These are phyloP conservation scores for Eimeria tenella DNA, from an alignment of 169 alveolate genomes.

Conservation along the genomic window DNA sequence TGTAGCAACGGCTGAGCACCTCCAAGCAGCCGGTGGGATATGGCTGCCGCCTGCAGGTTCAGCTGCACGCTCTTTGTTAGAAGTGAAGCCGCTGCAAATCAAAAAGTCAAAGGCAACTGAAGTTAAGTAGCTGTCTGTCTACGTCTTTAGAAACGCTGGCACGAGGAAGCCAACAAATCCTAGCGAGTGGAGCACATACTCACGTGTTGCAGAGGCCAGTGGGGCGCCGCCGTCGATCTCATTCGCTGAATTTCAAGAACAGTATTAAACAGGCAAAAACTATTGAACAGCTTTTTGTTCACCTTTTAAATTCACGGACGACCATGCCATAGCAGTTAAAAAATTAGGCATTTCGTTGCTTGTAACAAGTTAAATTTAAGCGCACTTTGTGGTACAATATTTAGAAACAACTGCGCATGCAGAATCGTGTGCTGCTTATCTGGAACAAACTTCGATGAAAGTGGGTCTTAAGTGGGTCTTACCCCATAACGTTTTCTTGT, in stretches of 20 bases:
- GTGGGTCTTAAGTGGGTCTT: not conserved
- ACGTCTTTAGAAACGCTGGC: too few species aligned
- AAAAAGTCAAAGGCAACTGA: too few species aligned
- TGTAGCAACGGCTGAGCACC: slow-evolving; percentile 20
- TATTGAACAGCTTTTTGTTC: not conserved
- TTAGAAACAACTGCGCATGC: too few species aligned
- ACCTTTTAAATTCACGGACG: too few species aligned
- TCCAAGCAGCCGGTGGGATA: slow-evolving; percentile 47
- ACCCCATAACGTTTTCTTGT: slow-evolving; percentile 23
- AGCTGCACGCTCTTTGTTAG: slow-evolving; percentile 56
- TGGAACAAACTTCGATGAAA: not conserved
- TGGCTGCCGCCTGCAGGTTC: slow-evolving; percentile 9
- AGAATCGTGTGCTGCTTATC: not conserved
- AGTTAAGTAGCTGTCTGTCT: too few species aligned
- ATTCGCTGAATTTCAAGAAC: not conserved
- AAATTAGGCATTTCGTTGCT: too few species aligned
- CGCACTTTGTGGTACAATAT: too few species aligned
- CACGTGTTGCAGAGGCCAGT: slow-evolving; percentile 46
- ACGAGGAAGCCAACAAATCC: not conserved
- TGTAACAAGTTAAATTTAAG: too few species aligned
- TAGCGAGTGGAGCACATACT: not conserved
- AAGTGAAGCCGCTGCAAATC: slow-evolving; percentile 37
- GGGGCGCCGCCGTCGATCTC: slow-evolving; percentile 63
- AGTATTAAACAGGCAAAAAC: not conserved
- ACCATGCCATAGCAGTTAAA: too few species aligned